Evolutionary conservation across 2,329 filamentous ascomycete genomes (phyloP).

Genomic region (Beauveria brongniartii): DNA sequence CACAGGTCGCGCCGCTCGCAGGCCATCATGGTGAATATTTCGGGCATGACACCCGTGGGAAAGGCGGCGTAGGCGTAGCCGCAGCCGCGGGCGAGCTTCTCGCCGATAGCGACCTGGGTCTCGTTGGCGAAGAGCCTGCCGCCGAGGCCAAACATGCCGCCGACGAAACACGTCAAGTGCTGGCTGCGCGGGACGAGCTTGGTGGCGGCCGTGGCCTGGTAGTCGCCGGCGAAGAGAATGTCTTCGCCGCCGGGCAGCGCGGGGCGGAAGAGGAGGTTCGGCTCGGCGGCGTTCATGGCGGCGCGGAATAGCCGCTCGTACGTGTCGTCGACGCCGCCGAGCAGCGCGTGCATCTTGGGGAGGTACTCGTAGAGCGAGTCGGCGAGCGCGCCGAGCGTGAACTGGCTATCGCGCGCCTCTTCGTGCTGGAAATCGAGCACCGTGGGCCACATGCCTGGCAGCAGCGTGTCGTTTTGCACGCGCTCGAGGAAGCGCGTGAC

Average conservation of each 20-base stretch:
- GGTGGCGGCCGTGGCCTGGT: conserved; percentile 23
- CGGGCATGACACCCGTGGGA: conserved; percentile 54
- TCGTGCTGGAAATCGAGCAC: conserved; percentile 36
- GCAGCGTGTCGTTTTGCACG: conserved; percentile 41
- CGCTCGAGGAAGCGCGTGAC: conserved; percentile 47
- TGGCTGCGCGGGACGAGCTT: conserved; percentile 30
- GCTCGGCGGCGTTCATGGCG: conserved; percentile 49
- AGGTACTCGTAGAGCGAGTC: conserved; percentile 59
- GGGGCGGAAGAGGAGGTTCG: conserved; percentile 57
- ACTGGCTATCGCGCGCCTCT: conserved; percentile 29
- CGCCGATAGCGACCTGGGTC: conserved; percentile 47
- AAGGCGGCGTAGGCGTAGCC: conserved; percentile 53
- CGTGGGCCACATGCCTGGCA: conserved; percentile 56
- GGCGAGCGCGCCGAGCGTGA: conserved; percentile 40
- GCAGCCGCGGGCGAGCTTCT: conserved; percentile 54
- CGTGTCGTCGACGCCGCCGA: conserved; percentile 45
- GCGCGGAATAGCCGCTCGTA: conserved; percentile 30
- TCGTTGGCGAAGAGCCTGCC: conserved; percentile 43
- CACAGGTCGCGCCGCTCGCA: conserved; percentile 23
- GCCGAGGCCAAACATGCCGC: conserved; percentile 56
- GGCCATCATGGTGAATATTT: conserved; percentile 33
- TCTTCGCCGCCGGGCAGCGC: conserved; percentile 49
- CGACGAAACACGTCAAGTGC: conserved; percentile 57
- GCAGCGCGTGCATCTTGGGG: conserved; percentile 54
- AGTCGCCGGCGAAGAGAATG: conserved; percentile 47